Conservation (phyloP, 1,284 basidiomycete species). For the Moniliella sp. region DNA sequence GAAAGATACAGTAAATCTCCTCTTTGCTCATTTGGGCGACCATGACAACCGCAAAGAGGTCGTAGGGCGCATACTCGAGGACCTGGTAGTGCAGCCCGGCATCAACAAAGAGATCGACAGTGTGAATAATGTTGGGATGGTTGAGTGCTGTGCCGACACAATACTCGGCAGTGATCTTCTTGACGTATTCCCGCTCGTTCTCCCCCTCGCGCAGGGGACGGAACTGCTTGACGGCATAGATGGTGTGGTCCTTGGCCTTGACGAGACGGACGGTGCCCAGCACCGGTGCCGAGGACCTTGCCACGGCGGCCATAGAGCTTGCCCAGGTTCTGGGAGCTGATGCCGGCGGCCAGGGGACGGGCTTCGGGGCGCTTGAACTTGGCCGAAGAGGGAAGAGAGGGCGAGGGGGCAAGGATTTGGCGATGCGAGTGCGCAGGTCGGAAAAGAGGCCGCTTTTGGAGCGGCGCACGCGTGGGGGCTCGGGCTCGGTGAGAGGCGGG, state of each 20-base stretch:
- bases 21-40: conserved; percentile 91
- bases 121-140: conserved; percentile 91
- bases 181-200: conserved; percentile 86
- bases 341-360: too few relatives aligned
- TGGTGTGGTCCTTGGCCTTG: conserved; percentile 44
- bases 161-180: conserved; percentile 95
- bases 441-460: too few relatives aligned
- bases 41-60: conserved; percentile 98
- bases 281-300: conserved; percentile 75
- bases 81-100: conserved; percentile 65
- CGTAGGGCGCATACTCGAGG: conserved; percentile 97
- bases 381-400: too few relatives aligned
- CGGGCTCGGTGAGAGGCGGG: too few relatives aligned
- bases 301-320: conserved; percentile 99
- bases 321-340: too few relatives aligned
- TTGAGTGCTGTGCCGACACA: conserved; percentile 71
- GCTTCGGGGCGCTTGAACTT: too few relatives aligned
- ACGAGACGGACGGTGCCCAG: conserved; percentile 92
- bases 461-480: too few relatives aligned
- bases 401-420: too few relatives aligned
- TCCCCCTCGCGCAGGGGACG: conserved; percentile 67
- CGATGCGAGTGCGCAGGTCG: too few relatives aligned
- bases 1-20: conserved; percentile 96
- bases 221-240: conserved; percentile 95
- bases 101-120: conserved; percentile 91